A percentile compares a stretch with the other conserved stretches of the same genome.
These are phyloP conservation scores for Suhomyces yuchorum DNA, from an alignment of 1,139 yeast genomes.

Conservation along the genomic window DNA sequence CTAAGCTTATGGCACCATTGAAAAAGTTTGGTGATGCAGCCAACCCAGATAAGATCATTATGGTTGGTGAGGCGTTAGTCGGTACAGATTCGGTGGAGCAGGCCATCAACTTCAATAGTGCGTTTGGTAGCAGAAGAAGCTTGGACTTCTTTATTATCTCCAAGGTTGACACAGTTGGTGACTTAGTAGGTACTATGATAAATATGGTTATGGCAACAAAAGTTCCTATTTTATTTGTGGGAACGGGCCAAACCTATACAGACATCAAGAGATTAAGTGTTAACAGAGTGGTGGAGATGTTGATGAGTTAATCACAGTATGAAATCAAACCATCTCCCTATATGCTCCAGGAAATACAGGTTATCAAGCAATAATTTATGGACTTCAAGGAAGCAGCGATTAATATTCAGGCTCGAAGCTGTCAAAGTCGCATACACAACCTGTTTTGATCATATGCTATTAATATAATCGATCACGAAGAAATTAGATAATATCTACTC, in stretches of 20 bases:
- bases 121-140: slow-evolving; percentile 82
- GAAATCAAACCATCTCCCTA: too few relatives aligned
- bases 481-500: too few relatives aligned
- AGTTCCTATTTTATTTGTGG: slow-evolving; percentile 92
- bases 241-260: slow-evolving; percentile 96
- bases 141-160: slow-evolving; percentile 91
- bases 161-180: slow-evolving; percentile 97
- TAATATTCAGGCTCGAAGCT: too few relatives aligned
- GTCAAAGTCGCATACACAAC: too few relatives aligned
- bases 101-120: slow-evolving; percentile 88
- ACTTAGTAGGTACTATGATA: slow-evolving; percentile 93
- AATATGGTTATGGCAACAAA: slow-evolving; percentile 97
- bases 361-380: too few relatives aligned
- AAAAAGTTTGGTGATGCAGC: slow-evolving; percentile 96
- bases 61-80: slow-evolving; percentile 98
- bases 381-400: too few relatives aligned
- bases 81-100: slow-evolving; percentile 98
- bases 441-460: too few relatives aligned
- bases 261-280: slow-evolving; percentile 92
- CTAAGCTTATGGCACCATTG: slow-evolving; percentile 91
- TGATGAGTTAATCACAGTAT: slow-evolving; percentile 58
- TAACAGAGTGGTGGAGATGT: slow-evolving; percentile 85
- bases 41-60: slow-evolving; percentile 90
- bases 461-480: too few relatives aligned
- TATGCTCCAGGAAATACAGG: too few relatives aligned